These are phyloP conservation scores for Pyrenochaeta sp. DNA, from an alignment of 2,329 filamentous ascomycete species.

Conservation along the genomic window DNA sequence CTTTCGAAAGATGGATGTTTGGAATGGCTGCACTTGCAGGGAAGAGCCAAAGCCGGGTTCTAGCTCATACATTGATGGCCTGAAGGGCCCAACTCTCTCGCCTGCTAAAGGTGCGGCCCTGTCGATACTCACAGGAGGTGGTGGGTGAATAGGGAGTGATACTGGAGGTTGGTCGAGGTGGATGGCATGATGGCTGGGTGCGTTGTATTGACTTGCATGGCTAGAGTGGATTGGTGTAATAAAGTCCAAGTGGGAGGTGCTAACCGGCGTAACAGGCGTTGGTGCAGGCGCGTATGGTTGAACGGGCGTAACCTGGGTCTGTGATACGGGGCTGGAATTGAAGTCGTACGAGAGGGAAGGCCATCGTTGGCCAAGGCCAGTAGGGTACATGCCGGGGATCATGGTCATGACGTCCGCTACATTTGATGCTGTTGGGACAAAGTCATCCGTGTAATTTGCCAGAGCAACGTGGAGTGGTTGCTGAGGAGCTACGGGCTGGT, in stretches of 20 bases:
- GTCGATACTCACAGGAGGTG: slow-evolving; percentile 39
- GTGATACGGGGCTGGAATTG: slow-evolving; percentile 41
- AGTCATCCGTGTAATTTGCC: slow-evolving; percentile 51
- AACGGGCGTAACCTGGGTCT: slow-evolving; percentile 42
- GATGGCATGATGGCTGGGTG: slow-evolving; percentile 37
- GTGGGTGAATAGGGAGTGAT: slow-evolving; percentile 42
- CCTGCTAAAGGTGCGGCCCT: slow-evolving; percentile 36
- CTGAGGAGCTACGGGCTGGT: slow-evolving; percentile 36
- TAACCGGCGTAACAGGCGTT: slow-evolving; percentile 37
- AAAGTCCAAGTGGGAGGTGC: slow-evolving; percentile 44
- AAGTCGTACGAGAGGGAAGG: slow-evolving; percentile 47
- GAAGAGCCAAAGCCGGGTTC: slow-evolving; percentile 52
- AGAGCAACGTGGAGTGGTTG: slow-evolving; percentile 45
- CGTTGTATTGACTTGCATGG: slow-evolving; percentile 36
- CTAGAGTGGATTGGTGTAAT: slow-evolving; percentile 38
- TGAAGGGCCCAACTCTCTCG: slow-evolving; percentile 53
- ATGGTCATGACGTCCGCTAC: slow-evolving; percentile 48
- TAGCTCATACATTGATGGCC: slow-evolving; percentile 57
- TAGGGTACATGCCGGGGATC: slow-evolving; percentile 58
- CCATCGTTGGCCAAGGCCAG: slow-evolving; percentile 45
- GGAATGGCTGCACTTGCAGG: slow-evolving; percentile 53
- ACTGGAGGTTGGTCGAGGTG: slow-evolving; percentile 45
- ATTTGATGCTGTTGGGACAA: slow-evolving; percentile 48
- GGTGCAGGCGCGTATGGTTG: slow-evolving; percentile 43
- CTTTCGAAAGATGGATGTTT: slow-evolving; percentile 61